Base-by-base conservation (phyloP, 768 basidiomycete genomes). In the Rhodosporidiobolus odoratus region DNA sequence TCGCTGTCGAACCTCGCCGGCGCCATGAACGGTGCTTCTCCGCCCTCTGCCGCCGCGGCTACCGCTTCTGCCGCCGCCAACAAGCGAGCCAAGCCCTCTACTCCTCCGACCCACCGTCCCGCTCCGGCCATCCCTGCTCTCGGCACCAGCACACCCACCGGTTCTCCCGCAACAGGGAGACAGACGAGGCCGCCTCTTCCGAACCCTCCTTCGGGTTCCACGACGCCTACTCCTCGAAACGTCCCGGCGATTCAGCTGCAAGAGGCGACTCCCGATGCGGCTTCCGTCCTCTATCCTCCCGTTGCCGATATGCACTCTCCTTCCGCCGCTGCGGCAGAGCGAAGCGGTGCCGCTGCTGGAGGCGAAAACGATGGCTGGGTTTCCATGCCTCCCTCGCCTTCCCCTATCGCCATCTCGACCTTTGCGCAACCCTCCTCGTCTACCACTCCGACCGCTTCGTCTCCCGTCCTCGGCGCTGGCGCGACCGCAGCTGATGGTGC, bases 161-260 rank as follows among this genome's bases (percentile, higher is more conserved):
- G 60, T 23, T 71, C 69, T 8, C 69, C 69, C 12, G 43, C 21
- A 32, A 57, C 59, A 2, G 57, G 62, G 9, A 50, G 73, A 1
- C 53, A 21, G 2, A 62, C 65, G 23, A 58, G 73, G 10, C 73
- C 65, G 15, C 58, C 67, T 1, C 68, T 68, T 7, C 32, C 15
- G 21, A 45, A 53, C 0, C 66, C 69, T 25, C 25, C 34, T 12
- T 32, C 54, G 30, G 58, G 32, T 12, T 50, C 48, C 21, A 21
- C 25, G 3, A 38, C 62, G 12, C 68, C 69, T 4, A 68, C 71
- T 0, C 16, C 56, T 17, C 30, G 21, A 16, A 38, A 68, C 32
- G 45, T 72, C 25, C 78, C 77, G 19, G 69, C 65, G n/a, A 79
- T 76, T 52, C 74, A 75, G n/a, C 69, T 79, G 6, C 77, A 77